Evolutionary conservation across 164 flowering plant genomes (phyloP), one percentile per base, ranked within the genome.

Genomic region (Stephania japonica): DNA sequence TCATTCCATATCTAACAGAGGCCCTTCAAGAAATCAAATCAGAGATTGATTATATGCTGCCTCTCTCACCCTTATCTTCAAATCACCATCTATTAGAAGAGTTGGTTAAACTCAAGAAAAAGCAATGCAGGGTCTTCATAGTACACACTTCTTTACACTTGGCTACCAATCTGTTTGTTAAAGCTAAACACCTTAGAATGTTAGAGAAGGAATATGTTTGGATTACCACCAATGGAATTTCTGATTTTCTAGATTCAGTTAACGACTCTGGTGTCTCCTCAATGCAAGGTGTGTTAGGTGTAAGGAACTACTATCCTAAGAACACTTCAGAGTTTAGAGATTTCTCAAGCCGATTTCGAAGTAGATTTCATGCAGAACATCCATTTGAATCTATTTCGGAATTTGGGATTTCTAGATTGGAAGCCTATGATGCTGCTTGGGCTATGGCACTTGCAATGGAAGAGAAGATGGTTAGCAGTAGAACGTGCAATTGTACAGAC

Each of bases 261-360:
- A 68, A 76, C 67, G 65, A 59, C 0, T 63, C 85, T 1, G 69
- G 62, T n/a, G 72, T 77, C 49, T 75, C 82, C 26, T 50, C 81
- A 42, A 80, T 84, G 83, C 80, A 84, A 78, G 87, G 87, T 13
- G 70, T 80, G 11, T 0, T 82, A 11, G 84, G 86, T 4, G 76
- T 84, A 32, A 74, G 44, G 72, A 72, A 71, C 27, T 80, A 76
- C 71, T 75, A 62, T 71, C 67, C 77, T 7, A 66, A 69, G n/a
- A 64, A 42, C 0, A 67, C 67, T 0, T 7, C 47, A 19, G 42
- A 25, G 10, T 84, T 42, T 62, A 41, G 12, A 3, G 62, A 70
- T 26, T 84, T 84, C 65, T 19, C 44, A 10, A 3, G n/a, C 1
- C 62, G 59, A 70, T 82, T 84, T 50, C 73, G 71, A 3, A 18